phyloP scores from a whole-genome alignment of 768 basidiomycete species.

The Jaapia argillacea region DNA sequence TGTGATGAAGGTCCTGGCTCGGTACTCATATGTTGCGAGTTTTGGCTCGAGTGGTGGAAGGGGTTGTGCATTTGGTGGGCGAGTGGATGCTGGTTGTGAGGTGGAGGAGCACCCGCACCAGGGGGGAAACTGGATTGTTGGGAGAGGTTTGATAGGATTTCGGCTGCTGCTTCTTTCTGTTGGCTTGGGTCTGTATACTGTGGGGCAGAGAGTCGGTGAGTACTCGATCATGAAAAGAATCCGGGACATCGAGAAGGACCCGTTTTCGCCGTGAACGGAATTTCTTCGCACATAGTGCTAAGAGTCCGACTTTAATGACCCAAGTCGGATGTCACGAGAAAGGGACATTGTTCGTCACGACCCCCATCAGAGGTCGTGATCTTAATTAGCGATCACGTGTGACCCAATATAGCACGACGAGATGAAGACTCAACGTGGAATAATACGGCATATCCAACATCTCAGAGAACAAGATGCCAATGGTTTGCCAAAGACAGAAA shows the following conservation, averaged over 20 bases:
- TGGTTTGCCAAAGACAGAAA: neutral
- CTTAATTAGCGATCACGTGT: no score
- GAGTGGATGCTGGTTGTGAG: no score
- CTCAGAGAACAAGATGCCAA: neutral
- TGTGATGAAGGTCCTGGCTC: slow-evolving; percentile 21
- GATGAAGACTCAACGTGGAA: neutral
- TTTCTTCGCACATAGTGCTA: neutral
- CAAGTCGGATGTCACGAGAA: neutral
- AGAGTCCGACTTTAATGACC: neutral
- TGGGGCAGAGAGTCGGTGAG: neutral
- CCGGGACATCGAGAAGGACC: neutral
- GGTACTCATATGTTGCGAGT: slow-evolving; percentile 7
- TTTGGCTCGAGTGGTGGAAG: slow-evolving; percentile 5
- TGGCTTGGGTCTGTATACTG: neutral
- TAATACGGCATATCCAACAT: neutral
- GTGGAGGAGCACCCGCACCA: no score
- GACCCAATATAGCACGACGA: no score
- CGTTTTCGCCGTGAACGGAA: neutral
- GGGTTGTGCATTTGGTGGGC: neutral
- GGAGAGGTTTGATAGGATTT: neutral
- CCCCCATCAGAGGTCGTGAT: no score
- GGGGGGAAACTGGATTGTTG: neutral
- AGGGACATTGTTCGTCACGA: neutral
- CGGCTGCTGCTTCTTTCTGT: neutral
- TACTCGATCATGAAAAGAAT: neutral